phyloP scores from a whole-genome alignment of 2,329 filamentous ascomycete species.

The Cladosporium sp. region DNA sequence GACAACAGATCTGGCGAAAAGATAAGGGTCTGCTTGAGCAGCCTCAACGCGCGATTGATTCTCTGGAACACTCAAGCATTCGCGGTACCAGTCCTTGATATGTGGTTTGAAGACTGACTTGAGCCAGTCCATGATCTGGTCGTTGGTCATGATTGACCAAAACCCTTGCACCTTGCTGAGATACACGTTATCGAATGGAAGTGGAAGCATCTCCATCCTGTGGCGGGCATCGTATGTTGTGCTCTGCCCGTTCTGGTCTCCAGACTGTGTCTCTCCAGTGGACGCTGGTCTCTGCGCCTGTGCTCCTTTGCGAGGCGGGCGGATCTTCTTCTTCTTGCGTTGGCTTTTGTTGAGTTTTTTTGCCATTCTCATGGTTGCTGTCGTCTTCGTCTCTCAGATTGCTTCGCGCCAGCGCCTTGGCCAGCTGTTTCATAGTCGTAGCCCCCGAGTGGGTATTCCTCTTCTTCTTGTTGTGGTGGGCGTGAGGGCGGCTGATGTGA shows the following conservation, averaged over 20 bases:
- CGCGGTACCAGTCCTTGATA: not conserved
- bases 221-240: not conserved
- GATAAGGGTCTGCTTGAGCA: not conserved
- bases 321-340: not conserved
- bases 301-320: no score
- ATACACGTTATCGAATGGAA: not conserved
- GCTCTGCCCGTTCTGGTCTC: not conserved
- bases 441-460: not conserved
- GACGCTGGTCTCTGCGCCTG: no score
- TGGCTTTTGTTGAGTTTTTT: not conserved
- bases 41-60: not conserved
- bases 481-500: not conserved
- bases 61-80: not conserved
- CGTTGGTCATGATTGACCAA: not conserved
- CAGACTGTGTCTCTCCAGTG: no score
- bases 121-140: not conserved
- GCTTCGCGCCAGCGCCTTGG: not conserved
- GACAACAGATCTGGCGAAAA: not conserved
- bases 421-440: not conserved
- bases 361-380: not conserved
- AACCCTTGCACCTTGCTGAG: not conserved
- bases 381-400: not conserved
- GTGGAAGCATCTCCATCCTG: not conserved
- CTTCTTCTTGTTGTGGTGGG: not conserved
- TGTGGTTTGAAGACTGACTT: not conserved